These are phyloP conservation scores for Gnetum montanum DNA, from an alignment of 75 land plant species.

Conservation along the genomic window DNA sequence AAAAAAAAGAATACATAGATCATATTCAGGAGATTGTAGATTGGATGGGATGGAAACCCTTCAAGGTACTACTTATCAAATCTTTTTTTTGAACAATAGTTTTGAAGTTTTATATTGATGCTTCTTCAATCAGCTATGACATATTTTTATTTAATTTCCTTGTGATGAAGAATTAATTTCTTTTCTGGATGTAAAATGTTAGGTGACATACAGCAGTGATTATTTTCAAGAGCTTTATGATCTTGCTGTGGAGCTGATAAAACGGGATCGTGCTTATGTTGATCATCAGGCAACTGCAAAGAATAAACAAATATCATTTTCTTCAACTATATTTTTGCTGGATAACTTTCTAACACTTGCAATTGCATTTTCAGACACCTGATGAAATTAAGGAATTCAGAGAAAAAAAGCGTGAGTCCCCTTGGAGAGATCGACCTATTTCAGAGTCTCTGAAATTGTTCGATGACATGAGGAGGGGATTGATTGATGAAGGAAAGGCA, in stretches of 20 bases:
- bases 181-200: too few species aligned
- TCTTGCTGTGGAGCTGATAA: constrained; percentile 84
- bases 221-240: constrained; percentile 92
- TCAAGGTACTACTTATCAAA: constrained; percentile 73
- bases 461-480: constrained; percentile 80
- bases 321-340: background rate
- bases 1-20: constrained; percentile 95
- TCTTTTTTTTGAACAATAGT: background rate
- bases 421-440: constrained; percentile 97
- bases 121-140: too few species aligned
- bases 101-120: too few species aligned
- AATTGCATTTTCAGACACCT: constrained; percentile 45
- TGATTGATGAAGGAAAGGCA: constrained; percentile 92
- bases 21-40: constrained; percentile 87
- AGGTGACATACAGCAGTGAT: constrained; percentile 96
- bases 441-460: constrained; percentile 83
- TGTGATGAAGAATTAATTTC: too few species aligned
- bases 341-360: background rate
- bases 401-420: constrained; percentile 86
- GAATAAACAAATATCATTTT: background rate
- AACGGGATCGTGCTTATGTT: constrained; percentile 84
- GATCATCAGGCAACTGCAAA: constrained; percentile 79
- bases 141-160: too few species aligned
- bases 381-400: constrained; percentile 91
- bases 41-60: constrained; percentile 99